Conservation (phyloP, 768 basidiomycete species). For the Trametes coccinea region DNA sequence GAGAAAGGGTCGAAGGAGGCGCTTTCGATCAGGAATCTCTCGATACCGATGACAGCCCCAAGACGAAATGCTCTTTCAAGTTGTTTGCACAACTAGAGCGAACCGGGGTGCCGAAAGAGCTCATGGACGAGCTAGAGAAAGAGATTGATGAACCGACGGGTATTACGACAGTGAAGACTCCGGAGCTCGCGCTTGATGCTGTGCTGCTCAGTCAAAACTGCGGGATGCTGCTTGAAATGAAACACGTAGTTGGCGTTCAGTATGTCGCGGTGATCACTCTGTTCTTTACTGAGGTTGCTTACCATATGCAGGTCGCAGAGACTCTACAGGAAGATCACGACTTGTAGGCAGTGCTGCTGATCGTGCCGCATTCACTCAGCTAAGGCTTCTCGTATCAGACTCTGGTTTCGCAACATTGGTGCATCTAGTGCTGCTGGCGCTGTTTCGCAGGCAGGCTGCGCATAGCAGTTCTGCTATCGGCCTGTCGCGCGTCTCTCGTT, state of each 20-base stretch:
- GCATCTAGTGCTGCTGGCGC: conserved; percentile 64
- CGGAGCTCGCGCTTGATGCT: conserved; percentile 59
- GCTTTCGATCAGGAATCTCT: conserved; percentile 51
- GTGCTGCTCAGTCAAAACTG: conserved; percentile 79
- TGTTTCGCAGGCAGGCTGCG: conserved; percentile 76
- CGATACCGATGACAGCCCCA: conserved; percentile 38
- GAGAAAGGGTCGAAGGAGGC: conserved; percentile 65
- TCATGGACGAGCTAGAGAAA: conserved; percentile 70
- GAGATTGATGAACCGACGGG: conserved; percentile 78
- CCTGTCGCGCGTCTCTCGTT: conserved; percentile 76
- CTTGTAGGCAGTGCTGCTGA: conserved; percentile 37
- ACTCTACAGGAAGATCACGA: conserved; percentile 47
- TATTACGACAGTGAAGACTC: conserved; percentile 55
- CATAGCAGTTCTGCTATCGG: conserved; percentile 76
- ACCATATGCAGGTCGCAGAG: conserved; percentile 29
- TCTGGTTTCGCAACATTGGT: conserved; percentile 67
- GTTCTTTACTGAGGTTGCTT: neutral
- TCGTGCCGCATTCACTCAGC: neutral
- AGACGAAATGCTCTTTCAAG: conserved; percentile 62
- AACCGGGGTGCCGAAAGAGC: conserved; percentile 47
- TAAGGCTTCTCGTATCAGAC: conserved; percentile 44
- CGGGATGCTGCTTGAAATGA: conserved; percentile 69
- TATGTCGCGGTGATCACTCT: conserved; percentile 31
- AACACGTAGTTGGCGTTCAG: conserved; percentile 70
- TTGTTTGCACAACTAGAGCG: conserved; percentile 68